These are phyloP conservation scores for Funneliformis mosseae DNA, from an alignment of 192 early-diverging fungal genomes.

Conservation along the genomic window DNA sequence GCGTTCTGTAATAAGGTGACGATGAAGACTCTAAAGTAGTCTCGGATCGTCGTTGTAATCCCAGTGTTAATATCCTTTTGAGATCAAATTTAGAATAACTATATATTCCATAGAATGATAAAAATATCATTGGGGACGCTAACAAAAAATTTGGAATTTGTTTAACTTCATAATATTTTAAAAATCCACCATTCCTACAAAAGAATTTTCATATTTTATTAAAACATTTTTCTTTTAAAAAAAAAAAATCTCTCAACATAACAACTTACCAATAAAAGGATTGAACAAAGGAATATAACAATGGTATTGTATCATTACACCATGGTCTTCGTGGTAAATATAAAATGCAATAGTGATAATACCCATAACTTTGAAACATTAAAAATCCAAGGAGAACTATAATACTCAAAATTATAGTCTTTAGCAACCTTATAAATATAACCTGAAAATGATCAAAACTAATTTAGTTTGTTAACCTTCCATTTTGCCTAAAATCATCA, in stretches of 20 bases:
- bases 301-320: slow-evolving; percentile 63
- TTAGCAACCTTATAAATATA: slow-evolving; percentile 18
- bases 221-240: not conserved
- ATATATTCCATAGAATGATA: slow-evolving; percentile 64
- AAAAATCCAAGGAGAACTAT: slow-evolving; percentile 58
- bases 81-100: slow-evolving; percentile 57
- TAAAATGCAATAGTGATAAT: slow-evolving; percentile 61
- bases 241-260: not conserved
- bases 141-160: slow-evolving; percentile 93
- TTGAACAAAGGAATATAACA: slow-evolving; percentile 85
- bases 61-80: slow-evolving; percentile 60
- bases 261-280: slow-evolving; percentile 74
- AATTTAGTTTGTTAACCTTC: not conserved
- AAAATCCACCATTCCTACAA: slow-evolving; percentile 80
- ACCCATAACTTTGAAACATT: slow-evolving; percentile 65
- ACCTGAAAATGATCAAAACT: not conserved
- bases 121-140: slow-evolving; percentile 73
- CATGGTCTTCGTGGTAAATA: slow-evolving; percentile 53
- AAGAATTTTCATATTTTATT: not conserved
- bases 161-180: slow-evolving; percentile 77
- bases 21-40: too few relatives aligned
- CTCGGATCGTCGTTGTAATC: slow-evolving; percentile 33
- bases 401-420: slow-evolving; percentile 35
- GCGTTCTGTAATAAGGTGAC: not conserved
- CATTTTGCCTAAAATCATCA: not conserved